Evolutionary conservation across 176 grass and related monocot species (phyloP).

Genomic region (Musa beccarii): DNA sequence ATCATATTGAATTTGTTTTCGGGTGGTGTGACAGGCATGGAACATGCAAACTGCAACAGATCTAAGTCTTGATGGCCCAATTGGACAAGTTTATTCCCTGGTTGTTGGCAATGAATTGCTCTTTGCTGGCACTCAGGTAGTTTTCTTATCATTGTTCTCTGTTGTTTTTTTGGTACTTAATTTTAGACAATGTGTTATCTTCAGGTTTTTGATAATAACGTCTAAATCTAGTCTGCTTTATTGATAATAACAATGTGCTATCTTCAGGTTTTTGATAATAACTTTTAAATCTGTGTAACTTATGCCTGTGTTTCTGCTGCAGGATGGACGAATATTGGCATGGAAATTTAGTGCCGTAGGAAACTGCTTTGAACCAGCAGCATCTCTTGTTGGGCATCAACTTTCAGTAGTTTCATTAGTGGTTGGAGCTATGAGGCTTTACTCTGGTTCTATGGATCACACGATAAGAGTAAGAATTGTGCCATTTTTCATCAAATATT

Average conservation of each 20-base stretch:
- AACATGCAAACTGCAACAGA: slow-evolving; percentile 68
- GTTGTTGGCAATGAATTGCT: slow-evolving; percentile 67
- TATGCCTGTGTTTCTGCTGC: slow-evolving; percentile 11
- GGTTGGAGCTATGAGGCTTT: slow-evolving; percentile 59
- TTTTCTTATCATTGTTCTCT: not conserved
- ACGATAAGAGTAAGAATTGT: slow-evolving; percentile 63
- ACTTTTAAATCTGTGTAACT: not conserved
- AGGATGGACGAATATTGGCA: slow-evolving; percentile 88
- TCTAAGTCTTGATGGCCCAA: slow-evolving; percentile 71
- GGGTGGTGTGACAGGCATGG: slow-evolving; percentile 46
- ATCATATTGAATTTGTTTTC: not conserved
- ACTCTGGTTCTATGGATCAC: slow-evolving; percentile 94
- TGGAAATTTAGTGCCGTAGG: slow-evolving; percentile 64
- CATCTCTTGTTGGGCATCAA: slow-evolving; percentile 60
- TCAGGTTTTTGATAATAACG: not conserved
- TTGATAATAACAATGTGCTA: not conserved
- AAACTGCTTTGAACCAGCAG: slow-evolving; percentile 77
- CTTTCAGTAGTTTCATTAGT: slow-evolving; percentile 76
- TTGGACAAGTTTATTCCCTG: slow-evolving; percentile 85
- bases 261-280: not conserved
- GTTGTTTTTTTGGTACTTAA: slow-evolving; percentile 1
- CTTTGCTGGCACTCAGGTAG: slow-evolving; percentile 84
- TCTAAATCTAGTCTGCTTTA: too few species aligned
- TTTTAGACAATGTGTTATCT: not conserved
- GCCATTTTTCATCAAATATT: not conserved